phyloP scores from a whole-genome alignment of 2,329 filamentous ascomycete species.

The Ceratocystis variospora region DNA sequence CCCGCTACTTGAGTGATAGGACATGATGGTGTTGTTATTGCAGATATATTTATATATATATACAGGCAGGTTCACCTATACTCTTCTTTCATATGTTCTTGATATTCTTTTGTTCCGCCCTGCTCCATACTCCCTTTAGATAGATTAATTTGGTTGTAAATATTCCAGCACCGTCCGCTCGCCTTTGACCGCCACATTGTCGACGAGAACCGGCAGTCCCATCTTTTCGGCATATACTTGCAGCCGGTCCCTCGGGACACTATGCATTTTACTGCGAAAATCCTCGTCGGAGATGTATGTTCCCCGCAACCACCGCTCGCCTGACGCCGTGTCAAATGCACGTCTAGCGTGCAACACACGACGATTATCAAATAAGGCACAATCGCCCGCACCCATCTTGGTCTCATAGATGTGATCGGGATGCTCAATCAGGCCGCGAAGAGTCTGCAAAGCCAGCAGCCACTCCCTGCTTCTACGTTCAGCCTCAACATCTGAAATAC shows the following conservation, averaged over 20 bases:
- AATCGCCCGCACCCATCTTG: conserved; percentile 67
- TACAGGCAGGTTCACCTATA: not conserved
- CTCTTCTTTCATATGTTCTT: too few relatives aligned
- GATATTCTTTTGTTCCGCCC: too few relatives aligned
- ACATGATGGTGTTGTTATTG: not conserved
- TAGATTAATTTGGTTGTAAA: not conserved
- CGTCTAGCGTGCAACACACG: conserved; percentile 71
- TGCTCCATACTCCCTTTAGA: not conserved
- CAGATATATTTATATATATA: not conserved
- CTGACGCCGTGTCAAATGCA: conserved; percentile 54
- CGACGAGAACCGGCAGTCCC: conserved; percentile 10
- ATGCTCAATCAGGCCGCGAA: conserved; percentile 46
- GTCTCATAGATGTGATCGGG: conserved; percentile 50
- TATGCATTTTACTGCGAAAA: conserved; percentile 28
- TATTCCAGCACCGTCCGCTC: conserved; percentile 16
- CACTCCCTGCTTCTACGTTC: conserved; percentile 26
- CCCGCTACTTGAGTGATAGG: not conserved
- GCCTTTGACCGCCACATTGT: conserved; percentile 6
- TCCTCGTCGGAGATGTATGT: conserved; percentile 56
- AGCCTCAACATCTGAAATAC: conserved; percentile 16
- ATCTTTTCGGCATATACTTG: conserved; percentile 16
- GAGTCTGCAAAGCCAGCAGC: conserved; percentile 37
- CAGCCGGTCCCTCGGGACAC: conserved; percentile 15
- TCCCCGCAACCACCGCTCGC: conserved; percentile 70
- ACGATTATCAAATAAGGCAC: conserved; percentile 83